Base-by-base conservation (phyloP, 495 filamentous ascomycete species). In the Sordaria brevicollis region DNA sequence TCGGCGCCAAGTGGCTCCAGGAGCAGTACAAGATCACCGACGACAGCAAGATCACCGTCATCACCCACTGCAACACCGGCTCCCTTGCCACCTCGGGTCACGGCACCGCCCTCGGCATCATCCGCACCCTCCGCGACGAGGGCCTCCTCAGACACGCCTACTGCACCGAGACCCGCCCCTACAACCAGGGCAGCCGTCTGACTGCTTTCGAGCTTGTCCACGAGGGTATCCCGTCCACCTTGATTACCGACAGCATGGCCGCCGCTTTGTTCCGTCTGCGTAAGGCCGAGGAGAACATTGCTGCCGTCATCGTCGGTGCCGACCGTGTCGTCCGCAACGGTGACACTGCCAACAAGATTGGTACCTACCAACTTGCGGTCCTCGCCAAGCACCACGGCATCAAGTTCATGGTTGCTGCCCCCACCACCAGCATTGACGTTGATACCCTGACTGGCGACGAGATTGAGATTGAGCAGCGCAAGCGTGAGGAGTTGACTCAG, bases 1-100 rank as follows among this genome's bases (percentile, higher is more conserved):
- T 90, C 74, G 95, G 95, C 11, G 92, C 93, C 4, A 86, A 89
- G 72, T 99, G 94, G 92, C 89, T 99, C 37, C 77, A 81, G 68
- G 73, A 79, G 68, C 79, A 83, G 72, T 80, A 81, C 74, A 75
- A 76, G 49, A 76, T 80, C 69, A 74, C 78, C 67, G 74, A 75
- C 57, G 76, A 83, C 36, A 83, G 78, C 65, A 83, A 83, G 76
- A 84, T 89, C 19, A 90, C 89, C 10, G 89, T 98, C 35, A 78
- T 99, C 72, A 99, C 95, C 29, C 95, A 99, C 80, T 99, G 95
- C 81, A 99, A 99, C 78, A 98, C 95, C 3, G 96, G 95, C 87
- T 96, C 93, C 49, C 89, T 99, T 65, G 95, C 95, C 43, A 99
- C 95, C 17, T 94, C 95, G 15, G 95, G 95, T 69, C 96, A 97